Evolutionary conservation across 805 yeast species (phyloP).

Genomic region (Kazachstania taianensis): DNA sequence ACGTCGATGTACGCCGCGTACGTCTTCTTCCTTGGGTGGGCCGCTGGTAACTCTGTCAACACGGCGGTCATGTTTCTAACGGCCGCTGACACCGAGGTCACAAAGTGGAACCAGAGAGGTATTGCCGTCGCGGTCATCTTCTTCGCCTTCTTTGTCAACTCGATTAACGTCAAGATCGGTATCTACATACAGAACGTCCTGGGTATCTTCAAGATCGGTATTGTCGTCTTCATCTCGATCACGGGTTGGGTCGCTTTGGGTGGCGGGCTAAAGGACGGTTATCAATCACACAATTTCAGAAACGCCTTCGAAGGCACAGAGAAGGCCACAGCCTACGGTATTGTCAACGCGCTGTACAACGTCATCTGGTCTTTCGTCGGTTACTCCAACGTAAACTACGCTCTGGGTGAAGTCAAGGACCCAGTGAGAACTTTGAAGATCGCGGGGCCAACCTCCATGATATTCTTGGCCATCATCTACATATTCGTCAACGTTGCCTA

Average conservation of each 20-base stretch:
- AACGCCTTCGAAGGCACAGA: constrained; percentile 47
- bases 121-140: constrained; percentile 68
- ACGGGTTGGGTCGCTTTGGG: constrained; percentile 81
- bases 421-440: constrained; percentile 57
- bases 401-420: constrained; percentile 67
- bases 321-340: constrained; percentile 52
- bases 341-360: constrained; percentile 67
- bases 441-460: constrained; percentile 69
- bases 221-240: constrained; percentile 56
- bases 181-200: constrained; percentile 52
- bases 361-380: constrained; percentile 83
- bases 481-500: constrained; percentile 72
- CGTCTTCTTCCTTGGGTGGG: constrained; percentile 72
- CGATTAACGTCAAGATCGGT: constrained; percentile 53
- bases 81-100: constrained; percentile 60
- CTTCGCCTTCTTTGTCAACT: constrained; percentile 57
- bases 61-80: constrained; percentile 68
- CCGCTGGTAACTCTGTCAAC: constrained; percentile 73
- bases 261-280: constrained; percentile 48
- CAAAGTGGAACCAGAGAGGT: constrained; percentile 70
- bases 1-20: constrained; percentile 61
- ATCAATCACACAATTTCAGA: constrained; percentile 49
- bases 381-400: constrained; percentile 74
- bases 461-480: constrained; percentile 52
- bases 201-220: constrained; percentile 65